Conservation (phyloP, 1,139 yeast species). For the Meyerozyma sp. region DNA sequence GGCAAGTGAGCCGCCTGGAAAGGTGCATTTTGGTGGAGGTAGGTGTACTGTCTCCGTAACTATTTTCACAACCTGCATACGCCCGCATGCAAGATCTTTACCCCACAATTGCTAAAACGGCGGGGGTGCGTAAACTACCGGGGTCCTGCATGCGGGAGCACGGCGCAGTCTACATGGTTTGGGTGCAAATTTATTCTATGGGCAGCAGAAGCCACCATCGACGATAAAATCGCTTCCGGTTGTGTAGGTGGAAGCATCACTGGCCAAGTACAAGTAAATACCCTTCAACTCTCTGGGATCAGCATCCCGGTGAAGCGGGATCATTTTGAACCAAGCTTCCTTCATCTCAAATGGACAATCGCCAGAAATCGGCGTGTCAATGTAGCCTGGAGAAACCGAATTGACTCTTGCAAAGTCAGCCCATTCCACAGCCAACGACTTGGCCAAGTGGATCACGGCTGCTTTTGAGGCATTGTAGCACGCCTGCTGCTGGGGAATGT, state of each 20-base stretch:
- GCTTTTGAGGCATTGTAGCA: constrained; percentile 2
- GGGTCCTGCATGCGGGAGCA: neutral
- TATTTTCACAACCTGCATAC: too few species aligned
- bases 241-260: constrained; percentile 14
- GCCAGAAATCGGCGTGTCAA: constrained; percentile 4
- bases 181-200: neutral
- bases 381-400: constrained; percentile 9
- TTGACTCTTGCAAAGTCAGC: constrained; percentile 5
- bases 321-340: constrained; percentile 12
- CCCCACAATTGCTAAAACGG: too few species aligned
- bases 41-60: too few species aligned
- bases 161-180: neutral
- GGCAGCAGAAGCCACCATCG: constrained; percentile 13
- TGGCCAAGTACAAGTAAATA: constrained; percentile 14
- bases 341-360: constrained; percentile 7
- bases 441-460: constrained; percentile 1
- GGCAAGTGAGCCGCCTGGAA: neutral
- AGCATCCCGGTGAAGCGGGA: constrained; percentile 15
- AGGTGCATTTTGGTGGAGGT: neutral
- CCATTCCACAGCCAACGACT: constrained; percentile 2
- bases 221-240: constrained; percentile 15
- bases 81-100: too few species aligned
- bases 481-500: constrained; percentile 3
- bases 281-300: constrained; percentile 13
- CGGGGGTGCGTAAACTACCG: neutral